Percentiles rank a stretch among this genome's conserved stretches.
phyloP scores from a whole-genome alignment of 768 basidiomycete species.

The Tricholoma sp. region DNA sequence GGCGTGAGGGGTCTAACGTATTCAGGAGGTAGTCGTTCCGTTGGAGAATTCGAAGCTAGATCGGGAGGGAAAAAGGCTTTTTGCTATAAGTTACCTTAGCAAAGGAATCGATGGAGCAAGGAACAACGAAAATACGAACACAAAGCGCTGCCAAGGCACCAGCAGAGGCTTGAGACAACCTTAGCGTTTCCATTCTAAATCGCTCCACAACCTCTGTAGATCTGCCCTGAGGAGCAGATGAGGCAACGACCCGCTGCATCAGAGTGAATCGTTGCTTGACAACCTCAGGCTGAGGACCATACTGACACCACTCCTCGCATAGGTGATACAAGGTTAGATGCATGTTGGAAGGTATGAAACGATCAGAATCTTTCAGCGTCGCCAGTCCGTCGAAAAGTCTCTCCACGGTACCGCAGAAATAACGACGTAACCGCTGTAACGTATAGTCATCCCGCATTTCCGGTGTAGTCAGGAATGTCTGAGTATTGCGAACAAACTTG shows the following conservation, averaged over 20 bases:
- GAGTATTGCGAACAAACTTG: slow-evolving; percentile 82
- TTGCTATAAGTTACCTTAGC: slow-evolving; percentile 40
- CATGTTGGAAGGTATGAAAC: slow-evolving; percentile 70
- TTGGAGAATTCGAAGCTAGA: slow-evolving; percentile 53
- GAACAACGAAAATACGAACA: slow-evolving; percentile 44
- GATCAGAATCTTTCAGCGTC: slow-evolving; percentile 65
- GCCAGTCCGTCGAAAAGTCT: slow-evolving; percentile 76
- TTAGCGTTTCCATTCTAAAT: slow-evolving; percentile 63
- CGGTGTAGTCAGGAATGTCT: slow-evolving; percentile 65
- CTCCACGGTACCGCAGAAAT: slow-evolving; percentile 88
- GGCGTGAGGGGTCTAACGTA: slow-evolving; percentile 50
- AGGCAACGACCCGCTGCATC: slow-evolving; percentile 67
- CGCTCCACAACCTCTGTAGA: slow-evolving; percentile 47
- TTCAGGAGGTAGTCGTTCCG: slow-evolving; percentile 49
- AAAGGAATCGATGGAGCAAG: background rate
- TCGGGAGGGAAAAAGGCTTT: slow-evolving; percentile 73
- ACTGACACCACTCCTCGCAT: slow-evolving; percentile 92
- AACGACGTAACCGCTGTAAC: slow-evolving; percentile 77
- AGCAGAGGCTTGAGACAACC: slow-evolving; percentile 77
- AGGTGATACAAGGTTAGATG: slow-evolving; percentile 76
- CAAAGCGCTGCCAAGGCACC: slow-evolving; percentile 84
- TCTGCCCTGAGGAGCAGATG: slow-evolving; percentile 50
- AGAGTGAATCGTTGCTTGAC: slow-evolving; percentile 61
- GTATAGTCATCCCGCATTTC: slow-evolving; percentile 74
- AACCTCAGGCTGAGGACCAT: slow-evolving; percentile 70